Evolutionary conservation across 495 filamentous ascomycete species (phyloP).

Genomic region (Tuber melanosporum): DNA sequence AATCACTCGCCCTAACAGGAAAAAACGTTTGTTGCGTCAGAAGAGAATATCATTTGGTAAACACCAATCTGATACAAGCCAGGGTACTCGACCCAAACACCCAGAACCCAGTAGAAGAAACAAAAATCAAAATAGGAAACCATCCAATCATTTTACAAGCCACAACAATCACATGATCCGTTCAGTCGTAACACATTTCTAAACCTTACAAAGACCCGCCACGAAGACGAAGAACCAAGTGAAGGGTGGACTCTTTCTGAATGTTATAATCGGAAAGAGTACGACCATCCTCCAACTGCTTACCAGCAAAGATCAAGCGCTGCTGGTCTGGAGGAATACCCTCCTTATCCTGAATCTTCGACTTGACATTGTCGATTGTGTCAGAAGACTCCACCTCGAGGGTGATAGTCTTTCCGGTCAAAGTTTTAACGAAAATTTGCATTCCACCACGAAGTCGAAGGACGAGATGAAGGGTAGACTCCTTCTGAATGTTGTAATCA

Average conservation of each 20-base stretch:
- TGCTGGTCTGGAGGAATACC: slow-evolving; percentile 74
- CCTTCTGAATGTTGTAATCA: slow-evolving; percentile 99
- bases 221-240: slow-evolving; percentile 92
- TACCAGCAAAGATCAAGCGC: slow-evolving; percentile 92
- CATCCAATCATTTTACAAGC: slow-evolving; percentile 75
- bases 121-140: neutral
- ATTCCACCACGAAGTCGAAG: slow-evolving; percentile 95
- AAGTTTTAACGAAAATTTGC: slow-evolving; percentile 72
- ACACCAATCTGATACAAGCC: neutral
- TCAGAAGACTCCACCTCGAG: slow-evolving; percentile 85
- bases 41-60: neutral
- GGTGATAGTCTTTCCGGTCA: slow-evolving; percentile 97
- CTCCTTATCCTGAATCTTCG: slow-evolving; percentile 73
- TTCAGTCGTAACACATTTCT: slow-evolving; percentile 50
- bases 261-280: slow-evolving; percentile 99
- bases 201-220: slow-evolving; percentile 53
- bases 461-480: slow-evolving; percentile 91
- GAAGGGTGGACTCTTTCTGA: slow-evolving; percentile 96
- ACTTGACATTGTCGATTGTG: slow-evolving; percentile 63
- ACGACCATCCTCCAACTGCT: slow-evolving; percentile 70
- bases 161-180: slow-evolving; percentile 90
- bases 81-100: neutral
- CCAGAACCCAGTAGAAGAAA: neutral
- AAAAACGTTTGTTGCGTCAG: neutral
- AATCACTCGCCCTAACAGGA: neutral